These are phyloP conservation scores for Ganoderma boninense DNA, from an alignment of 1,284 basidiomycete species.

Conservation along the genomic window DNA sequence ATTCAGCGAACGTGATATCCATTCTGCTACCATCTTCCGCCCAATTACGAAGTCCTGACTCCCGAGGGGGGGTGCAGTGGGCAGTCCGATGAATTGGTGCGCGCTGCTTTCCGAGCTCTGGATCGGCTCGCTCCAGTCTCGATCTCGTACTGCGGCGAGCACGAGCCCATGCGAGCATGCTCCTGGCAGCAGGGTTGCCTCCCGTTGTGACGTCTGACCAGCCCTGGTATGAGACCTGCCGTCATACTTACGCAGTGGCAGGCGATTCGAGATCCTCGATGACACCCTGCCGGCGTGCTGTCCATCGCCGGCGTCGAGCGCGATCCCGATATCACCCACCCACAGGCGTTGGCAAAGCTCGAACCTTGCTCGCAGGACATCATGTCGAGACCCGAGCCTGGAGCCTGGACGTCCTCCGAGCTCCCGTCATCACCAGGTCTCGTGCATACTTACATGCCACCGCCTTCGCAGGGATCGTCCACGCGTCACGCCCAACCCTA, in stretches of 20 bases:
- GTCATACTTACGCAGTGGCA: background rate
- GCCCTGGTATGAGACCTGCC: background rate
- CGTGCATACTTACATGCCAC: background rate
- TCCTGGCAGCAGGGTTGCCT: background rate
- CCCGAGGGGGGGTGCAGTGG: background rate
- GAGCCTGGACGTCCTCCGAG: background rate
- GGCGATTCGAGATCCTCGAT: constrained; percentile 1
- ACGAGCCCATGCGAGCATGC: background rate
- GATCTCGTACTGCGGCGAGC: background rate
- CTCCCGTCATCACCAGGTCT: background rate
- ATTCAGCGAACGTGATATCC: background rate
- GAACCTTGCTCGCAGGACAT: background rate
- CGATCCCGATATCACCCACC: background rate
- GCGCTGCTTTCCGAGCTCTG: constrained; percentile 2
- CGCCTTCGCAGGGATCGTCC: background rate
- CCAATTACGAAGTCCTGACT: background rate
- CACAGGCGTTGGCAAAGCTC: background rate
- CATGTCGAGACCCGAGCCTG: background rate
- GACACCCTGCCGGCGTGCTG: background rate
- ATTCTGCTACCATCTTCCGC: background rate
- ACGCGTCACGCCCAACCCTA: background rate
- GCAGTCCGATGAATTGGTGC: background rate
- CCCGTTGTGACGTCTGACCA: background rate
- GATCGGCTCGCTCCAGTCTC: background rate
- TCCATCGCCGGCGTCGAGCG: background rate